A percentile compares a stretch with the other conserved stretches of the same genome.
These are phyloP conservation scores for Alternaria tenuissima DNA, from an alignment of 2,329 filamentous ascomycete genomes.

Conservation along the genomic window DNA sequence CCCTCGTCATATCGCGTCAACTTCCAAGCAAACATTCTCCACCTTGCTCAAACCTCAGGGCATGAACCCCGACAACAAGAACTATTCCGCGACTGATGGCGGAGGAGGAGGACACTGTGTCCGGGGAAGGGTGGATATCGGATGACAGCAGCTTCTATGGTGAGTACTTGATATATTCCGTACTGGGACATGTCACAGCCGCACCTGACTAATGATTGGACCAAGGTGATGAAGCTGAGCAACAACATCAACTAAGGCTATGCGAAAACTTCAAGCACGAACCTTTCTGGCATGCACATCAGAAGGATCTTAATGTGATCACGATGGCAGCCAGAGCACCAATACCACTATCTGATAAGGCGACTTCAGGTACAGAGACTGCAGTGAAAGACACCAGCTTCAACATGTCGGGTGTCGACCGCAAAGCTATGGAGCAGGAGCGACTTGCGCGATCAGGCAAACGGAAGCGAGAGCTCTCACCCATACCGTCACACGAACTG, in stretches of 20 bases:
- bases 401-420: conserved; percentile 10
- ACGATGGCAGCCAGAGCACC: conserved; percentile 16
- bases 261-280: conserved; percentile 25
- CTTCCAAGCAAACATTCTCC: conserved; percentile 2
- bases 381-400: conserved; percentile 10
- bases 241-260: conserved; percentile 29
- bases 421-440: conserved; percentile 26
- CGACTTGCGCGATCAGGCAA: conserved; percentile 19
- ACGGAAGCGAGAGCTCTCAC: conserved; percentile 20
- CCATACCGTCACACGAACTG: conserved; percentile 19
- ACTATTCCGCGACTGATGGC: conserved; percentile 23
- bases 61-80: conserved; percentile 13
- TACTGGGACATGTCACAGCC: not conserved
- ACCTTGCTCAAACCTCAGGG: conserved; percentile 4
- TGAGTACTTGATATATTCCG: conserved; percentile 28
- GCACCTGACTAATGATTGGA: conserved; percentile 14
- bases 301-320: conserved; percentile 37
- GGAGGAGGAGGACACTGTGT: conserved; percentile 39
- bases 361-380: conserved; percentile 2
- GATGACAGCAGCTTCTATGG: conserved; percentile 58
- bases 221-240: conserved; percentile 41
- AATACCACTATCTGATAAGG: not conserved
- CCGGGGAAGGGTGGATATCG: conserved; percentile 46
- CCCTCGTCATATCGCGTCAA: conserved; percentile 19
- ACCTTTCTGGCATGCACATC: conserved; percentile 29